Evolutionary conservation across 2,329 filamentous ascomycete genomes (phyloP).

Genomic region (Alternaria arbusti): DNA sequence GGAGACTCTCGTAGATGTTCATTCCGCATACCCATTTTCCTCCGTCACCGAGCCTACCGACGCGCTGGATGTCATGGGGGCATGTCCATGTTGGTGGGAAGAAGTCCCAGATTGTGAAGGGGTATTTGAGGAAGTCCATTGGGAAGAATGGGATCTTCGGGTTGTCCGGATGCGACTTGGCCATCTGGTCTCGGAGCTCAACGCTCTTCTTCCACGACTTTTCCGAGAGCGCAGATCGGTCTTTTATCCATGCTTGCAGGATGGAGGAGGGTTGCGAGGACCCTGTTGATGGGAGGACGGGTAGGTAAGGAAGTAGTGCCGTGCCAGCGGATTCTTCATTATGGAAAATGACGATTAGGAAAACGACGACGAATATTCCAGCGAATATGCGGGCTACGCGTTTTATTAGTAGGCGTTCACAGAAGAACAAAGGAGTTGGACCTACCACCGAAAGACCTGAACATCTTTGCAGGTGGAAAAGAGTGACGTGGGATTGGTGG

Average conservation of each 20-base stretch:
- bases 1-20: conserved; percentile 39
- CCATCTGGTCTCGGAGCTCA: conserved; percentile 35
- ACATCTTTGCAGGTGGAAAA: conserved; percentile 16
- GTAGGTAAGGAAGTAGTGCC: conserved; percentile 32
- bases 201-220: conserved; percentile 40
- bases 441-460: conserved; percentile 31
- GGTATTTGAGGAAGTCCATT: conserved; percentile 38
- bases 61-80: conserved; percentile 42
- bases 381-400: conserved; percentile 28
- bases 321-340: conserved; percentile 28
- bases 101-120: conserved; percentile 44
- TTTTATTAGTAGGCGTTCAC: conserved; percentile 5
- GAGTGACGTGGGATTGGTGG: neutral
- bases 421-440: neutral
- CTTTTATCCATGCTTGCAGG: conserved; percentile 32
- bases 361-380: conserved; percentile 28
- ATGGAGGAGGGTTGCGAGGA: conserved; percentile 21
- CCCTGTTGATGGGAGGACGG: conserved; percentile 19
- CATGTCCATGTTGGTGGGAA: conserved; percentile 44
- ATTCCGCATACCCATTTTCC: conserved; percentile 47
- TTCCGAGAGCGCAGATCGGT: conserved; percentile 40
- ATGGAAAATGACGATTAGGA: conserved; percentile 34
- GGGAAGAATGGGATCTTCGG: conserved; percentile 42
- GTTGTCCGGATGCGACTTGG: conserved; percentile 31
- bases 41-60: conserved; percentile 41